A percentile compares a stretch with the other conserved stretches of the same genome.
Conservation (phyloP, 768 basidiomycete species). For the Tulasnella sp. region DNA sequence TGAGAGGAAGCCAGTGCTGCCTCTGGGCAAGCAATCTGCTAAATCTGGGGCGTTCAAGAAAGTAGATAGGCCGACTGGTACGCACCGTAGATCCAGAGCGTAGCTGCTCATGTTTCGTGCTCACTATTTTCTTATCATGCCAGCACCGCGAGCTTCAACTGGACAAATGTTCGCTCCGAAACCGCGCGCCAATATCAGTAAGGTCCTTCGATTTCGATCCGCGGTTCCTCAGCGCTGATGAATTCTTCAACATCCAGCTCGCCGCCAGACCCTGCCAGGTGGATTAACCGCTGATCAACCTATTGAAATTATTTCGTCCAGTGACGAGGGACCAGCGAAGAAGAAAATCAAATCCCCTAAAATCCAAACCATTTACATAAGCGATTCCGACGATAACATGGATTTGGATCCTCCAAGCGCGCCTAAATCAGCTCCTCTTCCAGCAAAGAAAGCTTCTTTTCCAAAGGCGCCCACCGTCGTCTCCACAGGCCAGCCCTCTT, state of each 20-base stretch:
- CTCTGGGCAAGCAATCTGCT: too few species aligned
- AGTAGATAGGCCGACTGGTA: too few species aligned
- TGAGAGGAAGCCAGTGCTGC: too few species aligned
- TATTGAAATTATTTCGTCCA: not conserved
- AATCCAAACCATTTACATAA: not conserved
- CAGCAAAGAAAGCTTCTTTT: not conserved
- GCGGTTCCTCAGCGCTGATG: not conserved
- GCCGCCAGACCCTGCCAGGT: not conserved
- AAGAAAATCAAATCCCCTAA: not conserved
- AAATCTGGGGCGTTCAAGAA: too few species aligned
- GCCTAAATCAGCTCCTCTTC: not conserved
- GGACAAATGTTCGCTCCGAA: too few species aligned
- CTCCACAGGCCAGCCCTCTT: not conserved
- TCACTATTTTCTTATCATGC: too few species aligned
- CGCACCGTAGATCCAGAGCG: too few species aligned
- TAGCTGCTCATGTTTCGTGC: too few species aligned
- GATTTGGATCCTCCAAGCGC: slow-evolving; percentile 11
- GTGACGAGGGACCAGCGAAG: not conserved
- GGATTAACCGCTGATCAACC: not conserved
- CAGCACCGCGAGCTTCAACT: too few species aligned
- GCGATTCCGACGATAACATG: not conserved
- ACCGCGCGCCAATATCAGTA: too few species aligned
- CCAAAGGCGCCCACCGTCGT: not conserved
- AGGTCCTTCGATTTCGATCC: too few species aligned
- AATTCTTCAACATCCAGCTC: not conserved